Evolutionary conservation across 1,139 yeast species (phyloP).

Genomic region (Taphrina flavorubra): DNA sequence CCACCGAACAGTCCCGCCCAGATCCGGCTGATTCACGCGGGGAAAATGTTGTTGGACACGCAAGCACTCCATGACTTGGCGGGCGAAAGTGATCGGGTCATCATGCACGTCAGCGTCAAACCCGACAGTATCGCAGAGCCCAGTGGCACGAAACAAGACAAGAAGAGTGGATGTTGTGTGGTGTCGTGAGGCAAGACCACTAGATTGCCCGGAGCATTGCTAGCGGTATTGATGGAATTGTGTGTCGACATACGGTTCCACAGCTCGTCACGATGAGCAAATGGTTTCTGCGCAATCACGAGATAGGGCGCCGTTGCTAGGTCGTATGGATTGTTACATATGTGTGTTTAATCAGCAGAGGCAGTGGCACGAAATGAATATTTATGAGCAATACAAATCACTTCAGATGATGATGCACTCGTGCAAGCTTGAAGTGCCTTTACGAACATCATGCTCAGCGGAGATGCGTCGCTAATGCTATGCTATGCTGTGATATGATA

Average conservation of each 20-base stretch:
- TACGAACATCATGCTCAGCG: too few species aligned
- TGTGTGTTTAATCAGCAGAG: not conserved
- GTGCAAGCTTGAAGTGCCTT: too few species aligned
- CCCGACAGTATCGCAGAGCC: slow-evolving; percentile 6
- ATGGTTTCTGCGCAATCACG: not conserved
- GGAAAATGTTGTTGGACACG: slow-evolving; percentile 11
- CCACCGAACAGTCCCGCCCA: not conserved
- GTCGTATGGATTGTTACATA: not conserved
- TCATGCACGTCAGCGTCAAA: slow-evolving; percentile 20
- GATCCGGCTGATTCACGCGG: slow-evolving; percentile 18
- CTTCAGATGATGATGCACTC: too few species aligned
- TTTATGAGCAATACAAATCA: too few species aligned
- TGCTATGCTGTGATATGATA: not conserved
- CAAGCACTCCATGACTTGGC: not conserved
- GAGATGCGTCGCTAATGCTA: not conserved
- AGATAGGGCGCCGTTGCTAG: not conserved
- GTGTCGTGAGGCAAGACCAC: not conserved
- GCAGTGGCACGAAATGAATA: not conserved
- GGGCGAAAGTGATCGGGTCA: not conserved
- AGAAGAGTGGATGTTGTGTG: slow-evolving; percentile 16
- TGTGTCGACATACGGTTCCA: too few species aligned
- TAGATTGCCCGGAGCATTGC: too few species aligned
- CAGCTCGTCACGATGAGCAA: too few species aligned
- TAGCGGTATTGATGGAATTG: too few species aligned
- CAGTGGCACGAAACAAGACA: not conserved